Evolutionary conservation across 1,284 basidiomycete genomes (phyloP), one percentile per base, ranked within the genome.

Genomic region (Salmacisia buchloeana): DNA sequence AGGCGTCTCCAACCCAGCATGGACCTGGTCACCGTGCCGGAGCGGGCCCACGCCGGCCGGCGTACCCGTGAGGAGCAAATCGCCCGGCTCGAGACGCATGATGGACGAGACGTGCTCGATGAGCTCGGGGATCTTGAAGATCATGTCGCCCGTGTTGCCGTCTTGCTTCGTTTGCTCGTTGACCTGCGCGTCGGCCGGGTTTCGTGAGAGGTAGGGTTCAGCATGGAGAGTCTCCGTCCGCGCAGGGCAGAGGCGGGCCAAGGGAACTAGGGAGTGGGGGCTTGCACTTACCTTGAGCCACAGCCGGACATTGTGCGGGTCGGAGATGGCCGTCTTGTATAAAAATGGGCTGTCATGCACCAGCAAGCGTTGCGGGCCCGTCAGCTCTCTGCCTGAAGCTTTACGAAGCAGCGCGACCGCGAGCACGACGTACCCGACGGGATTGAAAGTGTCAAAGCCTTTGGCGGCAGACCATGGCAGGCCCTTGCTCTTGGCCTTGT

Each of bases 71-170:
- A 81, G 69, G 21, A 81, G 60, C 35, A 80, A 57, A 61, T 80
- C 69, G 77, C 87, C 73, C 45, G 88, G 91, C 84, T 97, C 92
- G 21, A 97, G 85, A 0, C 88, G 88, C 93, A 97, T 97, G 81
- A 98, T 96, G 18, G 89, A 89, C 2, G 92, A 94, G 56, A 96
- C 85, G 75, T 96, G 92, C 70, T 90, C 86, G 71, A 98, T 89
- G 61, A 98, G 84, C n/a, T 86, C 84, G 0, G 94, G 92, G 49
- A 98, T 91, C 52, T 84, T 84, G 83, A 94, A 94, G 68, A 97
- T 90, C 94, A 98, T 97, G 80, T 94, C 89, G 29, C 82, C 80
- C 1, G 94, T 94, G 36, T 85, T 86, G 3, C 92, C 94, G 65
- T 89, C 84, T 80, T 98, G 94, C 80, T 90, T 92, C 65, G 86